Conservation (phyloP, 2,329 filamentous ascomycete species). For the Phialocephala subalpina region DNA sequence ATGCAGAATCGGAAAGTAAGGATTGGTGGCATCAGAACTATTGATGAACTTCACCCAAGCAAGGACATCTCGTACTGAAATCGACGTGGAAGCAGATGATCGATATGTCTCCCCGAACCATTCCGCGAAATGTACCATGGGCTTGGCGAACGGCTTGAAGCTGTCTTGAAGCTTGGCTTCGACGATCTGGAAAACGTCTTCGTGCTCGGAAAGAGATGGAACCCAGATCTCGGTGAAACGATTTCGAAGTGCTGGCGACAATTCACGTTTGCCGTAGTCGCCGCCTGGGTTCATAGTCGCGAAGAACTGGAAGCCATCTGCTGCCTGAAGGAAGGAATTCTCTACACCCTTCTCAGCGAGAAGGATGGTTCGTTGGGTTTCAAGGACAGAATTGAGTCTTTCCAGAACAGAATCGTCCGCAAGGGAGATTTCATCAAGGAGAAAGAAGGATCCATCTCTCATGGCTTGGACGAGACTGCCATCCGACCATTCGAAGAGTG, state of each 20-base stretch:
- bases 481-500: conserved; percentile 96
- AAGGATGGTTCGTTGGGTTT: conserved; percentile 84
- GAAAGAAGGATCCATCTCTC: conserved; percentile 87
- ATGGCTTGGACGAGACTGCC: conserved; percentile 94
- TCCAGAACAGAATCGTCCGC: conserved; percentile 98
- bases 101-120: conserved; percentile 92
- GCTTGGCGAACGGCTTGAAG: conserved; percentile 64
- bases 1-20: conserved; percentile 69
- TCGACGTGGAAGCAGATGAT: conserved; percentile 74
- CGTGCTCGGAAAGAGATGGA: conserved; percentile 81
- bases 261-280: conserved; percentile 96
- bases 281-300: conserved; percentile 99
- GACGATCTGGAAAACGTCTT: conserved; percentile 90
- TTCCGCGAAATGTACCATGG: conserved; percentile 85
- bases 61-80: conserved; percentile 92
- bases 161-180: conserved; percentile 71
- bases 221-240: conserved; percentile 99
- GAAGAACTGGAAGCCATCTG: conserved; percentile 89
- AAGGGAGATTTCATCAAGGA: conserved; percentile 96
- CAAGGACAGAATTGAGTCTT: conserved; percentile 93
- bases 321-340: conserved; percentile 80
- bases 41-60: conserved; percentile 96
- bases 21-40: conserved; percentile 51
- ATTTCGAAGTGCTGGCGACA: conserved; percentile 93
- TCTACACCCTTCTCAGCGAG: conserved; percentile 92